Conservation (phyloP, 176 grass and related monocot species). For the Elaeis guineensis region DNA sequence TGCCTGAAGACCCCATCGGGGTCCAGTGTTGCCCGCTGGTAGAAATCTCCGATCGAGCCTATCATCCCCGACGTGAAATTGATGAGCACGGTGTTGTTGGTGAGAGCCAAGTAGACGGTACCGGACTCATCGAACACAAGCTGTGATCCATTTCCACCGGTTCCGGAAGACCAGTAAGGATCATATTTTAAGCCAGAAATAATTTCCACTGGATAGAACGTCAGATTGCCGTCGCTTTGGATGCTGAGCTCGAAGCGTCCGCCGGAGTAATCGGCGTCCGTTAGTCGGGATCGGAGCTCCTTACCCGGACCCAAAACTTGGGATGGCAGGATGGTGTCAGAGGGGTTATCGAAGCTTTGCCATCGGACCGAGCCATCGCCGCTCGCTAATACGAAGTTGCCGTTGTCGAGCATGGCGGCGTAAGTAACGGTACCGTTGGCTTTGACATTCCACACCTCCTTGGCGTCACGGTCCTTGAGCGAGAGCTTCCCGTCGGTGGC, state of each 20-base stretch:
- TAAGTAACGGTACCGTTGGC: conserved; percentile 4
- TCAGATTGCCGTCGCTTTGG: conserved; percentile 13
- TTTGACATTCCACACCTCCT: conserved; percentile 17
- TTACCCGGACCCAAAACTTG: conserved; percentile 10
- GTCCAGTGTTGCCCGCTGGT: conserved; percentile 45
- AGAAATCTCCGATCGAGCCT: conserved; percentile 9
- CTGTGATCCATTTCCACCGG: conserved; percentile 4
- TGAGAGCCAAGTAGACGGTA: conserved; percentile 15
- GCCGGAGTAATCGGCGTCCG: conserved; percentile 23
- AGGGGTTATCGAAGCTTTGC: conserved; percentile 27
- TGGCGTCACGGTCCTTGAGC: conserved; percentile 10
- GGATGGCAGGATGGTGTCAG: conserved; percentile 40
- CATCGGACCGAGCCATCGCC: conserved; percentile 19
- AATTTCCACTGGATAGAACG: conserved; percentile 7
- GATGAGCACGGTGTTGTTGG: neutral
- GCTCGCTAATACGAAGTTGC: conserved; percentile 34
- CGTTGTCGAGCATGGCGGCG: conserved; percentile 35
- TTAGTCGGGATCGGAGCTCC: conserved; percentile 22
- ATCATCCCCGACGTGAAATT: neutral
- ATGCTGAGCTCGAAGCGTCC: conserved; percentile 33
- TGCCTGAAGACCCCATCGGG: conserved; percentile 46
- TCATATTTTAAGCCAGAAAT: conserved; percentile 9
- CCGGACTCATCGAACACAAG: conserved; percentile 36
- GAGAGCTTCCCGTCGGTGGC: conserved; percentile 19
- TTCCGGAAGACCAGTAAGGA: conserved; percentile 23